phyloP scores from a whole-genome alignment of 768 basidiomycete genomes.

The Albatrellus ellisii region DNA sequence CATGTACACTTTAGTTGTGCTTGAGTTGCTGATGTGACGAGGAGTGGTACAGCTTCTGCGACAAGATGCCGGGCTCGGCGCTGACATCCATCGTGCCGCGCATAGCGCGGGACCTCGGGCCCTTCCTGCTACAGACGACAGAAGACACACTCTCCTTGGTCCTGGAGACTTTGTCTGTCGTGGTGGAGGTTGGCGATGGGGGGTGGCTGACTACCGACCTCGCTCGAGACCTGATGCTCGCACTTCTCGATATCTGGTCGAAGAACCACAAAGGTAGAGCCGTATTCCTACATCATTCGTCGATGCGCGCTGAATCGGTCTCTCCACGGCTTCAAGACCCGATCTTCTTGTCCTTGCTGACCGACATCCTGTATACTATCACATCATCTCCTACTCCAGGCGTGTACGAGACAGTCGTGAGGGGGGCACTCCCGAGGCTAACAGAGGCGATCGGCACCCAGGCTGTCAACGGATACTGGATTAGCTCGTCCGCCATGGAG shows the following conservation, averaged over 20 bases:
- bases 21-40: neutral
- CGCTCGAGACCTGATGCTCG: constrained; percentile 49
- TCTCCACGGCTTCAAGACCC: constrained; percentile 61
- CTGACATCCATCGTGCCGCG: constrained; percentile 53
- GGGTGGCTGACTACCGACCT: constrained; percentile 61
- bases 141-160: constrained; percentile 86
- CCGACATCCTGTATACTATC: constrained; percentile 65
- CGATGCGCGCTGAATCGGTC: neutral
- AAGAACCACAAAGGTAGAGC: constrained; percentile 71
- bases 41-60: constrained; percentile 47
- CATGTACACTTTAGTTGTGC: too few species aligned
- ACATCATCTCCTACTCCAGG: constrained; percentile 43
- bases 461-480: constrained; percentile 53
- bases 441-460: constrained; percentile 48
- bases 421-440: constrained; percentile 60
- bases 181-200: constrained; percentile 60
- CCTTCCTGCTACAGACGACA: constrained; percentile 65
- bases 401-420: constrained; percentile 62
- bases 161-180: constrained; percentile 72
- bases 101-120: constrained; percentile 71
- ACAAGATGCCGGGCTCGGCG: constrained; percentile 45
- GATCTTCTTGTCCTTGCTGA: constrained; percentile 73
- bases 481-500: constrained; percentile 73
- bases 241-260: constrained; percentile 71
- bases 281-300: neutral